These are phyloP conservation scores for Ramaria rubella DNA, from an alignment of 768 basidiomycete genomes.

Conservation along the genomic window DNA sequence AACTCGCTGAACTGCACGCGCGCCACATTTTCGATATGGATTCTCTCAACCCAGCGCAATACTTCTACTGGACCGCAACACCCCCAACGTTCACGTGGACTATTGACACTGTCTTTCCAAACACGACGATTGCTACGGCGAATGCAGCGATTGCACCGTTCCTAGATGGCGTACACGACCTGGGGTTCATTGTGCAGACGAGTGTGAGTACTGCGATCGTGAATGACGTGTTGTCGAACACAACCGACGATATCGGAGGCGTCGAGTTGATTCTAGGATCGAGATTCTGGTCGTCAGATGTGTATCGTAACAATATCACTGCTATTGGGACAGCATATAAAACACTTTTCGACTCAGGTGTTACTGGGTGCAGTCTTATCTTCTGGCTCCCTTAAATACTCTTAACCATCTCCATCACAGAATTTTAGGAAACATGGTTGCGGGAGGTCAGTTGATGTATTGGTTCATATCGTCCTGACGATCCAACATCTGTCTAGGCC, in stretches of 20 bases:
- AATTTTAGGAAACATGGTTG: not conserved
- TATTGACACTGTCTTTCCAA: constrained; percentile 19
- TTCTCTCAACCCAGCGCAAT: constrained; percentile 24
- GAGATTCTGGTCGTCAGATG: not conserved
- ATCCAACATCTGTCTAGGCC: constrained; percentile 17
- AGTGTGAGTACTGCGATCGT: not conserved
- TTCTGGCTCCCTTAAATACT: not conserved
- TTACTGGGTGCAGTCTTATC: not conserved
- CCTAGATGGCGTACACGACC: constrained; percentile 13
- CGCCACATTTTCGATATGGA: constrained; percentile 33
- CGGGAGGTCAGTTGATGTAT: not conserved
- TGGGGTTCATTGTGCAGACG: constrained; percentile 9
- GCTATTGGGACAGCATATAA: constrained; percentile 2
- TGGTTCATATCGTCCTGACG: not conserved
- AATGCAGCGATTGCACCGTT: constrained; percentile 18
- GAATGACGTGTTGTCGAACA: not conserved
- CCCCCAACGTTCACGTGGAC: not conserved
- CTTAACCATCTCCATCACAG: not conserved
- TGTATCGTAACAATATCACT: constrained; percentile 1
- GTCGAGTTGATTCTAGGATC: constrained; percentile 2
- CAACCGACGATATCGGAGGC: not conserved
- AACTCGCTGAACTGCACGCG: constrained; percentile 26
- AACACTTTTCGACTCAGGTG: not conserved
- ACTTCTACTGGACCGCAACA: constrained; percentile 16
- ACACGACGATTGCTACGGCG: constrained; percentile 13